A percentile compares a stretch with the other conserved stretches of the same genome.
Evolutionary conservation across 2,329 filamentous ascomycete genomes (phyloP).

Genomic region (Pseudocercospora macadamiae): DNA sequence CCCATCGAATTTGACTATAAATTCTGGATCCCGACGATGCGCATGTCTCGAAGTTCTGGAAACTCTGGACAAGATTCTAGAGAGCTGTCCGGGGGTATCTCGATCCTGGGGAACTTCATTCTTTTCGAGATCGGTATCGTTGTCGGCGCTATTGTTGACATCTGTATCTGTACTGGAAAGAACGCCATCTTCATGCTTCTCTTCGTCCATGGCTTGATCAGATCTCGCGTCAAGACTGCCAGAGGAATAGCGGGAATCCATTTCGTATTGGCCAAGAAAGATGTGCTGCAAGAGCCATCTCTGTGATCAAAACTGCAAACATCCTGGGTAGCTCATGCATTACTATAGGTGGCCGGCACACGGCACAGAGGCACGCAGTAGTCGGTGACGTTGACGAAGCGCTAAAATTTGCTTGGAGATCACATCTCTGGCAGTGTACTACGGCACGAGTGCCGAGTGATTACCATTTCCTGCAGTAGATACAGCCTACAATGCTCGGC

Average conservation of each 20-base stretch:
- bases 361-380: background rate
- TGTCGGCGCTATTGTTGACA: background rate
- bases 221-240: background rate
- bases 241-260: slow-evolving; percentile 1
- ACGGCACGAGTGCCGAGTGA: background rate
- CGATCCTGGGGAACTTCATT: slow-evolving; percentile 4
- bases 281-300: background rate
- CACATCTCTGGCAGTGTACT: background rate
- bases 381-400: background rate
- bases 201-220: slow-evolving; percentile 9
- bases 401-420: background rate
- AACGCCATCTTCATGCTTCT: slow-evolving; percentile 12
- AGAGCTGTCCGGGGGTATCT: background rate
- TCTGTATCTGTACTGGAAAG: slow-evolving; percentile 6
- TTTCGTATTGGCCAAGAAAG: background rate
- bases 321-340: background rate
- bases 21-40: slow-evolving; percentile 23
- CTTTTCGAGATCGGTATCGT: slow-evolving; percentile 20
- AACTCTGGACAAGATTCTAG: slow-evolving; percentile 5
- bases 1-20: slow-evolving; percentile 35
- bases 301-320: background rate
- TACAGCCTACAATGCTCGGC: background rate
- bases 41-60: slow-evolving; percentile 3
- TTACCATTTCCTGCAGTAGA: background rate
- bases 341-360: slow-evolving; percentile 1